Base-by-base conservation (phyloP, 768 basidiomycete species). In the Collybiopsis confluens region DNA sequence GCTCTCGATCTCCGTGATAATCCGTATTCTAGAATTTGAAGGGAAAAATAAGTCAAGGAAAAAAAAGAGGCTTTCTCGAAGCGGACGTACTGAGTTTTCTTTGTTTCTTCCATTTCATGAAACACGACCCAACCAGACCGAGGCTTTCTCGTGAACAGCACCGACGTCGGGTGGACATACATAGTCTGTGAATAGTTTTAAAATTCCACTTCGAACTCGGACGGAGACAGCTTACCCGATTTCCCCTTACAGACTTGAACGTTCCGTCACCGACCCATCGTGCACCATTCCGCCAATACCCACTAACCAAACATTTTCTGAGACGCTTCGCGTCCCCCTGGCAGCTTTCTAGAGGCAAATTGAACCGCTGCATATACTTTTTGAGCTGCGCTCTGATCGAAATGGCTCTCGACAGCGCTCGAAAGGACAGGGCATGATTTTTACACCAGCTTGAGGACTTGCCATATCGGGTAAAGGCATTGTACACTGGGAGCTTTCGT, bases 101-200 rank as follows among this genome's bases (percentile, higher is more conserved):
- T 95, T 0, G 97, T 98, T 68, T 98, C 96, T 62, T 98, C 88
- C 73, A 97, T 85, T 66, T 98, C 94, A 62, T 98, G 93, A 63
- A 87, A 98, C 8, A 99, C 75, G 3, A 99, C 90, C 92, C 93
- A 98, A 6, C 91, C 90, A 1, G 88, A 88, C 21, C 85, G 80
- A 8, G 97, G 90, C 63, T 91, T 94, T 40, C 97, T 74, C 0
- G 92, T 97, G 65, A 98, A 98, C 48, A 98, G 71, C 6, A 97
- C 92, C 1, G 95, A 97, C 6, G 86, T 92, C 1, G 97, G 96
- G 67, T 98, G 96, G 3, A 92, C 88, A 70, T 94, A 83, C 20
- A 99, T 70, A 7, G 83, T 73, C 95, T 98, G 50, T 13, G 30
- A 13, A 33, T 13, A 23, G 40, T 48, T 11, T 35, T 44, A 63